Evolutionary conservation across 2,329 filamentous ascomycete species (phyloP).

Genomic region (Botrytis aclada): DNA sequence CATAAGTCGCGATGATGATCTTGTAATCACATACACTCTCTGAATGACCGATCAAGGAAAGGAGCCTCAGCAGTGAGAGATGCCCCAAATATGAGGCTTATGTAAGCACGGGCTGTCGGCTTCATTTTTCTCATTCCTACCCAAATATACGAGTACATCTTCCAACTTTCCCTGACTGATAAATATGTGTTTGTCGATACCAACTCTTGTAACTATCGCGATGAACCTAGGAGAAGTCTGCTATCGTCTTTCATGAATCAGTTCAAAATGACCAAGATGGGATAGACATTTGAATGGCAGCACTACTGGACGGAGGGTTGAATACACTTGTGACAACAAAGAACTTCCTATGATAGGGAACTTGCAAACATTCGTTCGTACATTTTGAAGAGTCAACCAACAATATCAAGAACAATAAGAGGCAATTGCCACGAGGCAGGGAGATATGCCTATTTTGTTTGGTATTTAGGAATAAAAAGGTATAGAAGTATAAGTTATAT

Average conservation of each 20-base stretch:
- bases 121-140: neutral
- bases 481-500: too few species aligned
- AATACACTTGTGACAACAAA: neutral
- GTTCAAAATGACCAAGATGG: neutral
- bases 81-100: neutral
- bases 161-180: neutral
- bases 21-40: neutral
- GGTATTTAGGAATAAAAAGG: neutral
- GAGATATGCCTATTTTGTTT: neutral
- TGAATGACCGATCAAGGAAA: neutral
- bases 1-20: neutral
- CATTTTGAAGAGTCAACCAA: neutral
- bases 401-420: neutral
- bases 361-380: neutral
- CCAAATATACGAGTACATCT: too few species aligned
- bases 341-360: neutral
- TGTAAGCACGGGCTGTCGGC: neutral
- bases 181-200: neutral
- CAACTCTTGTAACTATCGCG: neutral
- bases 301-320: neutral
- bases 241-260: neutral
- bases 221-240: neutral
- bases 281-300: too few species aligned
- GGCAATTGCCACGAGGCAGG: neutral
- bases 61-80: neutral